Base-by-base conservation (phyloP, 129 eudicot species). In the Ambrosia trifida region DNA sequence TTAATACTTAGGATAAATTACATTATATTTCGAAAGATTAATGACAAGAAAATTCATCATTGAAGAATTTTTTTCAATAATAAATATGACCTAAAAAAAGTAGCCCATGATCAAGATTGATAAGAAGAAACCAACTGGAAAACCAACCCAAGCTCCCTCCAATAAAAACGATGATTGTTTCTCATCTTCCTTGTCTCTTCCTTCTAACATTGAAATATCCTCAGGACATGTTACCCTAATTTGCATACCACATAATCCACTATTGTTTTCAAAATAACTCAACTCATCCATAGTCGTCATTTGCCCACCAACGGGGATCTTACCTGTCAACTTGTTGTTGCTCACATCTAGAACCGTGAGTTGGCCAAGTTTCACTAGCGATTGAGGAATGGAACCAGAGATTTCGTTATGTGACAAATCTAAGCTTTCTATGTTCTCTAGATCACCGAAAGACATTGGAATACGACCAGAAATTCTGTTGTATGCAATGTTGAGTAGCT, bases 241-340 rank as follows among this genome's bases (percentile, higher is more conserved):
- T 75, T 81, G 89, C 74, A 81, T 54, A 32, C 89, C 89, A 16
- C 89, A 84, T 36, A 84, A 73, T 11, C 88, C 83, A 3, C 77
- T 85, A 61, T 84, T 84, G 75, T 81, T 85, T n/a, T 73, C 82
- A 67, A 31, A 85, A 35, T 24, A 24, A 24, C 28, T 24, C 28
- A 24, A 24, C 28, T 18, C 81, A 30, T 76, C 56, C 80, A 85
- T 75, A 19, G 79, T 81, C 56, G 65, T 52, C 89, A 85, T 81
- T 51, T 85, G 89, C 17, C 78, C 72, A 75, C 89, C 84, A 4
- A 11, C 52, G 0, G 82, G 86, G 24, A 81, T 85, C 72, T 45
- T 74, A 45, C 86, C 86, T 19, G 66, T 44, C 11, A 79, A 66
- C 72, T 40, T 79, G 78, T 85, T 81, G 78, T 81, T 72, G 76